phyloP scores from a whole-genome alignment of 2,329 filamentous ascomycete genomes.

The Didymosphaeria variabile region DNA sequence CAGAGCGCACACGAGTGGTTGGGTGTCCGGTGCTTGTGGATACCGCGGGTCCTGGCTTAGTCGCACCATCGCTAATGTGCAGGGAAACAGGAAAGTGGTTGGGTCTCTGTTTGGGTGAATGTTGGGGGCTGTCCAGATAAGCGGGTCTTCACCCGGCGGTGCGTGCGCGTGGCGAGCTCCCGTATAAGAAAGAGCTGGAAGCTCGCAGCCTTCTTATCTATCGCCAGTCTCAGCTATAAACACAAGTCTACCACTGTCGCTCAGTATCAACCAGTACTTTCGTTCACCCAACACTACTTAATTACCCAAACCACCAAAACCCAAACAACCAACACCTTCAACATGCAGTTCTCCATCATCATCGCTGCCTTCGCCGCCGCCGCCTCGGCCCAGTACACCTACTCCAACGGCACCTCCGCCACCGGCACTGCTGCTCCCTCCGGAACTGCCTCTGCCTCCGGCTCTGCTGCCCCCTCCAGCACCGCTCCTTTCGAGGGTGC shows the following conservation, averaged over 20 bases:
- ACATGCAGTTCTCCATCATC: conserved; percentile 44
- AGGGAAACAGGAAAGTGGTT: conserved; percentile 12
- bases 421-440: conserved; percentile 34
- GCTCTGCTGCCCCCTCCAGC: conserved; percentile 12
- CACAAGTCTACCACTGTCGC: conserved; percentile 5
- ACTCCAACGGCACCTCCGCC: conserved; percentile 31
- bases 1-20: conserved; percentile 2
- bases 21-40: conserved; percentile 5
- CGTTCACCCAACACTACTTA: conserved; percentile 11
- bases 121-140: conserved; percentile 12
- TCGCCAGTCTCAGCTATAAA: conserved; percentile 7
- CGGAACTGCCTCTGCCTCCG: conserved; percentile 4
- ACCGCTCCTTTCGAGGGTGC: conserved; percentile 40
- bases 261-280: conserved; percentile 8
- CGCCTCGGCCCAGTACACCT: conserved; percentile 34
- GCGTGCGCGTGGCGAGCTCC: conserved; percentile 13
- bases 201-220: not conserved
- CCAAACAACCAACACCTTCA: conserved; percentile 21
- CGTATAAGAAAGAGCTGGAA: conserved; percentile 14
- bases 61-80: conserved; percentile 11
- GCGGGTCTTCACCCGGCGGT: not conserved
- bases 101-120: conserved; percentile 14
- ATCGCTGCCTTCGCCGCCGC: conserved; percentile 39
- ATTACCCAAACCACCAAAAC: conserved; percentile 15
- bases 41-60: conserved; percentile 2